Evolutionary conservation across 2,329 filamentous ascomycete species (phyloP), one percentile per base, ranked within the genome.

Genomic region (Trichophyton equinum): DNA sequence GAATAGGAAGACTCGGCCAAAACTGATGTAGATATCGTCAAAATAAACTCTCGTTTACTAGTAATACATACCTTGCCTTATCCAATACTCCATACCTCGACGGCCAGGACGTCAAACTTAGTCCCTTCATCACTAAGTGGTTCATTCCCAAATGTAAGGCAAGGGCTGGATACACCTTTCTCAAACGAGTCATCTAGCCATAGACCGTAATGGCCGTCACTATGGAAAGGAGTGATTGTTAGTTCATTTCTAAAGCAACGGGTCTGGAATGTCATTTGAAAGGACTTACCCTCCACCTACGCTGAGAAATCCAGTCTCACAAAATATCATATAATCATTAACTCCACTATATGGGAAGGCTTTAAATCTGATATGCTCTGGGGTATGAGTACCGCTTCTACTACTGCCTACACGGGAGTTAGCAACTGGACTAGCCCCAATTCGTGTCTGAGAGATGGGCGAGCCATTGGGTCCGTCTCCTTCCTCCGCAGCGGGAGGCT

Each of bases 241-340:
- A 59, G 57, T 3, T 49, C 30, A 20, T 25, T 33, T 22, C 18
- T 8, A 36, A 49, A 42, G 36, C 38, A 33, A 22, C 13, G 22
- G 20, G 20, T 13, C n/a, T 42, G 11, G 20, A 4, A 49, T 2
- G 38, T 22, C 30, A 18, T 1, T 25, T 9, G 46, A 22, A 15
- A 22, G 20, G 5, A 51, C 79, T 74, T 68, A 84, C 76, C 83
- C 89, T 60, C 90, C 92, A 9, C 94, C 94, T 20, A 97, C 81
- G 68, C 88, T 94, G 49, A 99, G 74, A 71, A 88, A 97, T 25
- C 85, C 83, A 2, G 84, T 79, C 75, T 97, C 91, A 74, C 92
- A 97, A 69, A 95, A 88, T 66, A 97, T 94, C 78, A 92, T 90
- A 72, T 95, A 99, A 73, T 97, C 94, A 72, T 99, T 97, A 46